Evolutionary conservation across 164 flowering plant genomes (phyloP).

Genomic region (Litsea cubeba): DNA sequence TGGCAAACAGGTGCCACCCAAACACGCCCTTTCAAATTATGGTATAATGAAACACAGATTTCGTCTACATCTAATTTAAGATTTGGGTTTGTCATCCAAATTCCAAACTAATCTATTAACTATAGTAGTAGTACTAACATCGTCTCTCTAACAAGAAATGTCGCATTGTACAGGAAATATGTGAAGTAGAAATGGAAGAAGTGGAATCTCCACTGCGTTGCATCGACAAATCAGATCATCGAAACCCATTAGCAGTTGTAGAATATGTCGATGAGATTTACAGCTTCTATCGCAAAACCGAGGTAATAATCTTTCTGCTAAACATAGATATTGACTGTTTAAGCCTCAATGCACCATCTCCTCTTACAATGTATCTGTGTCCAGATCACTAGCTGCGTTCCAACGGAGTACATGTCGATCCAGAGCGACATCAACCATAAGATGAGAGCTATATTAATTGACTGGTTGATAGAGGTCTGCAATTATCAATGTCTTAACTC

Average conservation of each 20-base stretch:
- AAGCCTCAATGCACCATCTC: not conserved
- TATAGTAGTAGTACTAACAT: too few species aligned
- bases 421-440: conserved; percentile 70
- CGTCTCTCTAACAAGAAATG: not conserved
- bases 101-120: too few species aligned
- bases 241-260: conserved; percentile 66
- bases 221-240: conserved; percentile 12
- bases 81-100: too few species aligned
- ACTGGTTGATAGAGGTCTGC: conserved; percentile 87
- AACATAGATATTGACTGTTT: too few species aligned
- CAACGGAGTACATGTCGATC: conserved; percentile 58
- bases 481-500: not conserved
- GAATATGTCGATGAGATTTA: conserved; percentile 82
- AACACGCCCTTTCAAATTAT: too few species aligned
- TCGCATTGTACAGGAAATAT: conserved; percentile 3
- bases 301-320: conserved; percentile 23
- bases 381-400: conserved; percentile 55
- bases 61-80: too few species aligned
- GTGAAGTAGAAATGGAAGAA: conserved; percentile 19
- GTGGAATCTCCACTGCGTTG: conserved; percentile 9
- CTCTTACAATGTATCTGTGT: not conserved
- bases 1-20: too few species aligned
- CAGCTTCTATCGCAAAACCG: conserved; percentile 49
- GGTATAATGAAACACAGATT: too few species aligned
- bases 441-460: conserved; percentile 83